phyloP scores from a whole-genome alignment of 2,329 filamentous ascomycete species.

The Colletotrichum sp. region DNA sequence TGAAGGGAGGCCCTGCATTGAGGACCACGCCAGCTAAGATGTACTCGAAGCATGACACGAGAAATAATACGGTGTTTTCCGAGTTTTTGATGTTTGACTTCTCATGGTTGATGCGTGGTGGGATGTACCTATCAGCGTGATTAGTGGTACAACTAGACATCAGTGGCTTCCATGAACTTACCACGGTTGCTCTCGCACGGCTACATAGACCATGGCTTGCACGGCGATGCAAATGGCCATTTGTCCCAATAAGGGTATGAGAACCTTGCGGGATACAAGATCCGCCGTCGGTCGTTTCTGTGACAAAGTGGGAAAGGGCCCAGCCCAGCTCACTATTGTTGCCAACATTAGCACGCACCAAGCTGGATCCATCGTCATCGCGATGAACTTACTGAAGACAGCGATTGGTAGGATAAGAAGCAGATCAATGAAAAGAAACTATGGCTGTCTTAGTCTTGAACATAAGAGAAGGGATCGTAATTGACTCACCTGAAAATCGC shows the following conservation, averaged over 20 bases:
- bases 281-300: slow-evolving; percentile 90
- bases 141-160: slow-evolving; percentile 16
- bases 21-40: slow-evolving; percentile 88
- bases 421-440: slow-evolving; percentile 95
- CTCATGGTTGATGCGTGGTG: slow-evolving; percentile 77
- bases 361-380: neutral
- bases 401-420: slow-evolving; percentile 93
- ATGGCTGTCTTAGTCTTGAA: neutral
- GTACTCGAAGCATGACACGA: slow-evolving; percentile 93
- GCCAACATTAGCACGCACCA: neutral
- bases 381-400: slow-evolving; percentile 74
- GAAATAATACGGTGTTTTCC: slow-evolving; percentile 89
- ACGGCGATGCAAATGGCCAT: slow-evolving; percentile 81
- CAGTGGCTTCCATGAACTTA: slow-evolving; percentile 38
- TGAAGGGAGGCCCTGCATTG: slow-evolving; percentile 89
- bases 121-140: slow-evolving; percentile 67
- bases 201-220: slow-evolving; percentile 76
- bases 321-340: slow-evolving; percentile 87
- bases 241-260: slow-evolving; percentile 88
- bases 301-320: slow-evolving; percentile 77
- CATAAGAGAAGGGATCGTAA: neutral
- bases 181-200: slow-evolving; percentile 82
- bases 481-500: slow-evolving; percentile 80
- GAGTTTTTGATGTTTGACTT: slow-evolving; percentile 90
- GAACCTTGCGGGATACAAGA: slow-evolving; percentile 89